Evolutionary conservation across 352 stramenopile species (phyloP).

Genomic region (Pythium myriotylum): DNA sequence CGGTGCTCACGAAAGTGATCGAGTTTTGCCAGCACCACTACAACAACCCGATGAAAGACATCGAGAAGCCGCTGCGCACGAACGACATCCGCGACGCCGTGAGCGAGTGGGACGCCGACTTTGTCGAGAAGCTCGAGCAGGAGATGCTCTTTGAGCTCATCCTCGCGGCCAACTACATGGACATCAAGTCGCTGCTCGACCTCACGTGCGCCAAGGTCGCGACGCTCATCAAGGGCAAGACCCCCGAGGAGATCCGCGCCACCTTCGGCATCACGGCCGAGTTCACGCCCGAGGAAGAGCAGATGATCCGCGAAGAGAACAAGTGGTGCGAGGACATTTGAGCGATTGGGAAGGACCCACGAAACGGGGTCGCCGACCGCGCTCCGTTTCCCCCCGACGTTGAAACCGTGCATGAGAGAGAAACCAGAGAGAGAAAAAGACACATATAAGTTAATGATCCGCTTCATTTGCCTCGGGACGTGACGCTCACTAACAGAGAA

Average conservation of each 20-base stretch:
- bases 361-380: no score
- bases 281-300: slow-evolving; percentile 69
- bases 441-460: slow-evolving; percentile 22
- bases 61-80: slow-evolving; percentile 63
- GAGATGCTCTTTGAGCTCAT: slow-evolving; percentile 72
- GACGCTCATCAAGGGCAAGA: slow-evolving; percentile 68
- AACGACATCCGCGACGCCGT: slow-evolving; percentile 51
- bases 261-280: slow-evolving; percentile 62
- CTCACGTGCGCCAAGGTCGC: slow-evolving; percentile 61
- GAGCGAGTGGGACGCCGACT: slow-evolving; percentile 60
- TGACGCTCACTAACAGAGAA: no score
- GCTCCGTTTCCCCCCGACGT: not conserved
- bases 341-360: no score
- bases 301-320: slow-evolving; percentile 68
- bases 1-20: slow-evolving; percentile 55
- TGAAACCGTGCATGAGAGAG: no score
- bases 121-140: slow-evolving; percentile 50
- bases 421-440: slow-evolving; percentile 4
- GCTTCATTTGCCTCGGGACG: slow-evolving; percentile 5
- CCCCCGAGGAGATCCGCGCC: slow-evolving; percentile 58
- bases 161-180: slow-evolving; percentile 69
- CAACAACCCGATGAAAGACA: slow-evolving; percentile 57
- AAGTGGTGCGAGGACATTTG: slow-evolving; percentile 66
- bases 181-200: slow-evolving; percentile 69
- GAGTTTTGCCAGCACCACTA: slow-evolving; percentile 64